These are phyloP conservation scores for Marasmius sp. DNA, from an alignment of 1,284 basidiomycete species.

Conservation along the genomic window DNA sequence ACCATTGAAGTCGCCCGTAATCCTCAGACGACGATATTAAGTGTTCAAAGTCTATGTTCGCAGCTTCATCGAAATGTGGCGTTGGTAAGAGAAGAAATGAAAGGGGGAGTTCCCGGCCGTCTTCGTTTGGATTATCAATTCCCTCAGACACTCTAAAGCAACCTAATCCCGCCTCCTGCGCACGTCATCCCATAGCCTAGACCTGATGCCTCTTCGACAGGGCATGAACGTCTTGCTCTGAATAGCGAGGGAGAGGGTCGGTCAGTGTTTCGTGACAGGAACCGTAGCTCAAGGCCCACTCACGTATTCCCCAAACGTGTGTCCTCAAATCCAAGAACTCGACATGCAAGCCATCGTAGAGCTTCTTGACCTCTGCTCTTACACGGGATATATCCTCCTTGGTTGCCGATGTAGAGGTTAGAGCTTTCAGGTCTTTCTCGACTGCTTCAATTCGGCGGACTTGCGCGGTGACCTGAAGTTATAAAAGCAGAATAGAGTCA, in stretches of 20 bases:
- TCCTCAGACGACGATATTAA: no score
- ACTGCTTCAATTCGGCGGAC: constrained; percentile 84
- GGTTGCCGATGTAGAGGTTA: constrained; percentile 63
- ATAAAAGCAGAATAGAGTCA: background rate
- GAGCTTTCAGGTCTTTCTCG: constrained; percentile 82
- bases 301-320: background rate
- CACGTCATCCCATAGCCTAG: background rate
- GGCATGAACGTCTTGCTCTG: background rate
- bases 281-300: background rate
- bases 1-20: no score
- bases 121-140: no score
- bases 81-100: no score
- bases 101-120: no score
- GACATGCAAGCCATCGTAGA: constrained; percentile 78
- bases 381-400: constrained; percentile 81
- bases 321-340: constrained; percentile 22
- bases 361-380: constrained; percentile 81
- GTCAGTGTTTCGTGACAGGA: background rate
- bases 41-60: no score
- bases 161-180: no score
- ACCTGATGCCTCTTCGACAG: background rate
- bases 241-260: background rate
- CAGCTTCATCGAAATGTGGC: no score
- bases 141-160: no score
- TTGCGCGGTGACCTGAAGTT: constrained; percentile 74